Evolutionary conservation across 2,329 filamentous ascomycete species (phyloP).

Genomic region (Neofusicoccum sp.): DNA sequence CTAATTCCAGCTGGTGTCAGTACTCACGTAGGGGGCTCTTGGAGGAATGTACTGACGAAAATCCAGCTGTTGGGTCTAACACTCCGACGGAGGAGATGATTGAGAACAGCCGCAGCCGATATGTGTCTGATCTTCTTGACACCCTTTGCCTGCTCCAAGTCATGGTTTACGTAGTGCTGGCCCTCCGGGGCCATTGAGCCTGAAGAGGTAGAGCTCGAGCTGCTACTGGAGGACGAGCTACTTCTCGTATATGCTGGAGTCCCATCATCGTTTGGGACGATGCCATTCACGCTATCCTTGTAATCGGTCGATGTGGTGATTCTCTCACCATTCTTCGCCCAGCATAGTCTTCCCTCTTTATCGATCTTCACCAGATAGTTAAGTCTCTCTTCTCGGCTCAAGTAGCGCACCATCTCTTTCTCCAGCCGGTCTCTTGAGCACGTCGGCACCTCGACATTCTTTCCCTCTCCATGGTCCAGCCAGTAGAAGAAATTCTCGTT

Average conservation of each 20-base stretch:
- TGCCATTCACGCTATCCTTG: slow-evolving; percentile 73
- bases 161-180: slow-evolving; percentile 64
- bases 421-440: slow-evolving; percentile 75
- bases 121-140: slow-evolving; percentile 63
- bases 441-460: slow-evolving; percentile 63
- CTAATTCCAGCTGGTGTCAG: slow-evolving; percentile 20
- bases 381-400: slow-evolving; percentile 77
- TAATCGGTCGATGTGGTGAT: slow-evolving; percentile 75
- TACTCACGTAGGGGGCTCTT: background rate
- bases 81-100: slow-evolving; percentile 73
- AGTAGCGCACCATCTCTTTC: slow-evolving; percentile 76
- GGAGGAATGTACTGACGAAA: slow-evolving; percentile 55
- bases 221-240: slow-evolving; percentile 19
- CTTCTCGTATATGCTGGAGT: slow-evolving; percentile 41
- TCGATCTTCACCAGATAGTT: slow-evolving; percentile 80
- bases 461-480: slow-evolving; percentile 80
- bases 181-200: slow-evolving; percentile 55
- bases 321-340: slow-evolving; percentile 76
- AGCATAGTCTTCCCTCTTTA: slow-evolving; percentile 70
- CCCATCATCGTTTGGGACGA: slow-evolving; percentile 44
- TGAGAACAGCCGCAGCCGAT: slow-evolving; percentile 70
- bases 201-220: slow-evolving; percentile 38
- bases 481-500: slow-evolving; percentile 92
- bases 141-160: slow-evolving; percentile 61
- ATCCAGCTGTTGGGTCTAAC: slow-evolving; percentile 91